phyloP scores from a whole-genome alignment of 1,284 basidiomycete genomes.

The Fomitopsis schrenkii region DNA sequence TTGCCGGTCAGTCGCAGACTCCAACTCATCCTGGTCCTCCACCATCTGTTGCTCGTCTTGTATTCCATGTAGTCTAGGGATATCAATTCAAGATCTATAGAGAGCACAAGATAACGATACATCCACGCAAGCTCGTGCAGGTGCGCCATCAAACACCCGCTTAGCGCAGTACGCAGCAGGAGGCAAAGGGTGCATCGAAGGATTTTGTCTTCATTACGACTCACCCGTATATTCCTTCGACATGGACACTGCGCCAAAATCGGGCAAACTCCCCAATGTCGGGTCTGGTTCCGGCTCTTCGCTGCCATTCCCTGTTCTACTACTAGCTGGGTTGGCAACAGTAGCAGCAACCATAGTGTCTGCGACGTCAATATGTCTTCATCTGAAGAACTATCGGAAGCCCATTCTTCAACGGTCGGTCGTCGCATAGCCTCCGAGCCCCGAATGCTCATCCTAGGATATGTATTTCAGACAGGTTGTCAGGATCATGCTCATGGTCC shows the following conservation, averaged over 20 bases:
- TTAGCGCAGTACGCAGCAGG: neutral
- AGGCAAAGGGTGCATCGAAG: neutral
- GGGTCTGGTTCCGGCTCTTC: conserved; percentile 40
- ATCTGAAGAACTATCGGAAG: conserved; percentile 89
- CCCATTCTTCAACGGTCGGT: conserved; percentile 75
- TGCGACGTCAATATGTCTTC: conserved; percentile 79
- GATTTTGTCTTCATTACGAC: neutral
- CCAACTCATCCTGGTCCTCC: neutral
- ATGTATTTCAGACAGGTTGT: conserved; percentile 73
- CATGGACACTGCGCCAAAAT: neutral
- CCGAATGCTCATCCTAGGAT: too few species aligned
- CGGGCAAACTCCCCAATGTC: conserved; percentile 2
- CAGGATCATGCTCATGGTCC: conserved; percentile 97
- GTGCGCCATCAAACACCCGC: too few species aligned
- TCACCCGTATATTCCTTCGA: neutral
- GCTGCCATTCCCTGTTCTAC: conserved; percentile 49
- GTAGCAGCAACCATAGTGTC: conserved; percentile 76
- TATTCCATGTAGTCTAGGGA: neutral
- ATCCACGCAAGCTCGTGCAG: neutral
- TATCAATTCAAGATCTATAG: too few species aligned
- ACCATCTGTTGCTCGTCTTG: neutral
- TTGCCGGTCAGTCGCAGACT: too few species aligned
- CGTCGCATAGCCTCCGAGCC: neutral
- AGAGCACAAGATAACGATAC: too few species aligned
- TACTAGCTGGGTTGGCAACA: conserved; percentile 60